Conservation (phyloP, 768 basidiomycete genomes). For the Macrocybe gigantea region DNA sequence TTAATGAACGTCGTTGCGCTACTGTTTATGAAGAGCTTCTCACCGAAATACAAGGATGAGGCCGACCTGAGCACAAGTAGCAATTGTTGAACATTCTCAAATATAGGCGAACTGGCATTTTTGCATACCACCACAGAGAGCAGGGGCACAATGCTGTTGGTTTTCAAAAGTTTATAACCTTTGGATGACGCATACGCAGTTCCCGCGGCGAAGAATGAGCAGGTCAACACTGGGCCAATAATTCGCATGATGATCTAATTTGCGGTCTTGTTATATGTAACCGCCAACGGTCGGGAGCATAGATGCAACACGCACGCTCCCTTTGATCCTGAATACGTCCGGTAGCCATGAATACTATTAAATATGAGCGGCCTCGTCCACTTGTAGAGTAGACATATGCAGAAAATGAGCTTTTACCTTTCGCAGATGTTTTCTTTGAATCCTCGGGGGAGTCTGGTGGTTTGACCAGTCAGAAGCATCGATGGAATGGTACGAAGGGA, state of each 20-base stretch:
- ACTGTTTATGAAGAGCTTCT: no score
- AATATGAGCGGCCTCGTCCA: slow-evolving; percentile 1
- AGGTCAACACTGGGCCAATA: slow-evolving; percentile 76
- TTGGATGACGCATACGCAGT: slow-evolving; percentile 54
- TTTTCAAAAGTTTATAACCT: slow-evolving; percentile 57
- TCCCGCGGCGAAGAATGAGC: slow-evolving; percentile 65
- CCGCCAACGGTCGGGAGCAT: background rate
- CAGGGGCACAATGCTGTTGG: slow-evolving; percentile 83
- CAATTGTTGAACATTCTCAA: slow-evolving; percentile 2
- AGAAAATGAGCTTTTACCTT: slow-evolving; percentile 27
- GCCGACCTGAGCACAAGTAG: slow-evolving; percentile 53
- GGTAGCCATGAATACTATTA: slow-evolving; percentile 83
- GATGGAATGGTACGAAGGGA: background rate
- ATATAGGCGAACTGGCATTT: slow-evolving; percentile 20
- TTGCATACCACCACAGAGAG: slow-evolving; percentile 74
- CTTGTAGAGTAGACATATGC: background rate
- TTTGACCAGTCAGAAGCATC: background rate
- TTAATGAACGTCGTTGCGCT: no score
- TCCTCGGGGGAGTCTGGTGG: slow-evolving; percentile 28
- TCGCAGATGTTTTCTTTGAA: slow-evolving; percentile 48
- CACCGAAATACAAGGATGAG: slow-evolving; percentile 78
- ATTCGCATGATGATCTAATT: slow-evolving; percentile 65
- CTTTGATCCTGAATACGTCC: slow-evolving; percentile 79
- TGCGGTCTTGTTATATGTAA: background rate
- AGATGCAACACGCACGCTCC: slow-evolving; percentile 52